A percentile compares a stretch with the other conserved stretches of the same genome.
Conservation (phyloP, 345 rosid genomes). For the Aegle marmelos region DNA sequence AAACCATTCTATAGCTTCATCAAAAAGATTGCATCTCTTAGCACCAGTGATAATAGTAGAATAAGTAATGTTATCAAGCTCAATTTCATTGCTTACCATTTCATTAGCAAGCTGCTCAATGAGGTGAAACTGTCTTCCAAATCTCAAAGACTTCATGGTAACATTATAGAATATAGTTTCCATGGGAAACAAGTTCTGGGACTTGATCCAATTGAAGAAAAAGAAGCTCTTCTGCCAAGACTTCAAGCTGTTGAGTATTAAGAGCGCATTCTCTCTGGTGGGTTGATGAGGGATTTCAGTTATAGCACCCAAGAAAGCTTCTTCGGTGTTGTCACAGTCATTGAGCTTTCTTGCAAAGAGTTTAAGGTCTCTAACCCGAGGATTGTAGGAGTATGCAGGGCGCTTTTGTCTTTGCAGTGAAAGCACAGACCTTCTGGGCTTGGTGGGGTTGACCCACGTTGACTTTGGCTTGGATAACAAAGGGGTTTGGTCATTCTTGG, state of each 20-base stretch:
- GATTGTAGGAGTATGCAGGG: constrained; percentile 58
- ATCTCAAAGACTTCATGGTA: constrained; percentile 79
- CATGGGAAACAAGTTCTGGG: constrained; percentile 69
- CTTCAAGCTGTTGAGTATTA: constrained; percentile 64
- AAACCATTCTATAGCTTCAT: constrained; percentile 91
- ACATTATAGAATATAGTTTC: constrained; percentile 82
- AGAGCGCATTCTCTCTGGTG: constrained; percentile 58
- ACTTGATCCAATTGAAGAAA: constrained; percentile 73
- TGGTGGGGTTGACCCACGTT: constrained; percentile 78
- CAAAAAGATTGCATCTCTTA: constrained; percentile 60
- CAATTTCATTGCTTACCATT: constrained; percentile 67
- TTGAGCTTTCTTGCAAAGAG: constrained; percentile 70
- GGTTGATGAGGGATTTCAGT: constrained; percentile 57
- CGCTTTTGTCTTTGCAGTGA: constrained; percentile 78
- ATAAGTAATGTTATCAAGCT: constrained; percentile 90
- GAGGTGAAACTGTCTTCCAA: constrained; percentile 79
- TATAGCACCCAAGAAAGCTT: constrained; percentile 45
- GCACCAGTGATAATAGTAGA: constrained; percentile 93
- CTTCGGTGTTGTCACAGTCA: constrained; percentile 44
- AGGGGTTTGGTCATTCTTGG: constrained; percentile 28
- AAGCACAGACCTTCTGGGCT: constrained; percentile 81
- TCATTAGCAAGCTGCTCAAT: constrained; percentile 79
- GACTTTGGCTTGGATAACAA: constrained; percentile 73
- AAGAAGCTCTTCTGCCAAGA: constrained; percentile 65
- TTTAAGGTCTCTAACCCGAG: constrained; percentile 55